Base-by-base conservation (phyloP, 208 protist species). In the Crithidia acanthocephali region DNA sequence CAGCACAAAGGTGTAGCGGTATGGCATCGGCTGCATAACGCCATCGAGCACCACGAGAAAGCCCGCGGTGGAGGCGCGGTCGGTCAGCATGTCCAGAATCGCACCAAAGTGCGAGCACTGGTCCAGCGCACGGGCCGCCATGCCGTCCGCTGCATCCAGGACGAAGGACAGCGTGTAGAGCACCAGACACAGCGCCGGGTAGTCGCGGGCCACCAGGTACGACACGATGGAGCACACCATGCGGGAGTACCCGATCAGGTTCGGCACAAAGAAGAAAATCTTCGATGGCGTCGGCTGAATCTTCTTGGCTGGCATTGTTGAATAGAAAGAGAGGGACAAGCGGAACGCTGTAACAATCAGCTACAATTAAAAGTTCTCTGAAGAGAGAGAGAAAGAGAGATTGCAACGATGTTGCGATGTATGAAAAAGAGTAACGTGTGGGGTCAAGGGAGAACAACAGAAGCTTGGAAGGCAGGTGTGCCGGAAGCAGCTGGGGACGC, bases 1-100 rank as follows among this genome's bases (percentile, higher is more conserved):
- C 32, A 91, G 76, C 3, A 86, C 47, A 28, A 91, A 79, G 11
- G 82, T 81, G 55, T 87, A 78, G 27, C 65, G 82, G 72, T 90
- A 84, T 20, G 86, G 84, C 66, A 81, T 74, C 22, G 85, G 82
- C 68, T 92, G 82, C 68, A 90, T 47, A 2, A 97, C 87, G 35
- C 90, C 83, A 35, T 81, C 80, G 23, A 98, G 76, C 28, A 98
- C 80, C n/a, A 98, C 79, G 35, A 96, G 73, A 42, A 98, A 78
- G 28, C 93, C 93, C 10, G 90, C 88, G 7, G 95, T 98, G 16
- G 92, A 93, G 9, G 91, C 88, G 28, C 97, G 90, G 68, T 98
- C 97, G 20, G 93, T 97, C 22, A 98, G 74, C 94, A 98, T 98
- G 81, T 98, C 97, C 9, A 98, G 85, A 51, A 98, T 91, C 15